Conservation (phyloP, 441 rosid species). For the Populus tomentosa region DNA sequence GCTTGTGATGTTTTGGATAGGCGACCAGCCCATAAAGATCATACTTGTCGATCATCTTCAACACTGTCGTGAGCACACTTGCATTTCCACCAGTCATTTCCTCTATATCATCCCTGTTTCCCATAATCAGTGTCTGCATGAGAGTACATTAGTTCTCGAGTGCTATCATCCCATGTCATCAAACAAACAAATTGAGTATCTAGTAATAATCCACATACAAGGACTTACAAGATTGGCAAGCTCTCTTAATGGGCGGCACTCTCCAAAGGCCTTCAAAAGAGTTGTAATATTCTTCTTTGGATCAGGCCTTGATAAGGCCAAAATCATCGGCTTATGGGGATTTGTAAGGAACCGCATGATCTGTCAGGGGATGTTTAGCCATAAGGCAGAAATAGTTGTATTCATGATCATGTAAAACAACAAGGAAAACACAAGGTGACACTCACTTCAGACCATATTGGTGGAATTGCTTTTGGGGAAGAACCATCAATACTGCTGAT, state of each 20-base stretch:
- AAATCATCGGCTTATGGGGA: constrained; percentile 94
- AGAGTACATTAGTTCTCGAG: constrained; percentile 13
- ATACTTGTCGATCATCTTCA: constrained; percentile 85
- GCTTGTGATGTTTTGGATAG: constrained; percentile 97
- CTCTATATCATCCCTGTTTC: constrained; percentile 89
- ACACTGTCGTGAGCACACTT: constrained; percentile 76
- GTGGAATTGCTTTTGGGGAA: constrained; percentile 82
- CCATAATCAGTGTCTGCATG: constrained; percentile 87
- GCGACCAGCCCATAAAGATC: constrained; percentile 95
- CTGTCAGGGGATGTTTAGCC: constrained; percentile 31
- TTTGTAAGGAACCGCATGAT: constrained; percentile 90
- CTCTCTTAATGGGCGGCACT: constrained; percentile 86
- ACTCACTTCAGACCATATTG: constrained; percentile 93
- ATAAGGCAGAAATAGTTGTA: too few relatives aligned
- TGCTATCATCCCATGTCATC: background rate
- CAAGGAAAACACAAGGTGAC: background rate
- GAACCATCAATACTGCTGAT: constrained; percentile 65
- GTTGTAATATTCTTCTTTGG: constrained; percentile 97
- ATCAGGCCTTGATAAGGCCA: constrained; percentile 95
- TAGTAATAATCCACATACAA: background rate
- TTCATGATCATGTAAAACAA: background rate
- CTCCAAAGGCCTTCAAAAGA: constrained; percentile 91
- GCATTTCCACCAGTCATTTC: constrained; percentile 80
- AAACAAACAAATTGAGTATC: background rate
- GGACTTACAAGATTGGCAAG: constrained; percentile 84